These are phyloP conservation scores for Diversispora eburnea DNA, from an alignment of 192 early-diverging fungal genomes.

Conservation along the genomic window DNA sequence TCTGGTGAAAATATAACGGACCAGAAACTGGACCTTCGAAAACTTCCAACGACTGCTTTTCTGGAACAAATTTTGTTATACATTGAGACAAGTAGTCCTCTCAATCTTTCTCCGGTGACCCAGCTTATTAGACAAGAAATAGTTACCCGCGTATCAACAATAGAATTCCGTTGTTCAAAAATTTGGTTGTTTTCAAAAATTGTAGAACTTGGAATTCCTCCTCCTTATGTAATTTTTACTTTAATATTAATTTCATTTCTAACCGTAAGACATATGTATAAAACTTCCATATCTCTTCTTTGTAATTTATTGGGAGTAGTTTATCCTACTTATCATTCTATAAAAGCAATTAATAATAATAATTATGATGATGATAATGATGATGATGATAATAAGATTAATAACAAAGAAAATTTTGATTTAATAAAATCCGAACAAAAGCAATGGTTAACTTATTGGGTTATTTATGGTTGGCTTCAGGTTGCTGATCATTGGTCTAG, in stretches of 20 bases:
- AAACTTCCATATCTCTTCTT: constrained; percentile 37
- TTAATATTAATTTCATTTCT: constrained; percentile 29
- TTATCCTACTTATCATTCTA: constrained; percentile 49
- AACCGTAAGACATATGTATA: constrained; percentile 36
- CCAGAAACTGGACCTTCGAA: not conserved
- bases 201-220: constrained; percentile 35
- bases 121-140: constrained; percentile 40
- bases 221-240: constrained; percentile 35
- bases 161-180: constrained; percentile 34
- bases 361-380: constrained; percentile 8
- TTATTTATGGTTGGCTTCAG: constrained; percentile 53
- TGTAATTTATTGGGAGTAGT: constrained; percentile 46
- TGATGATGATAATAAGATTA: no score
- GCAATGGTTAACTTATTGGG: constrained; percentile 60
- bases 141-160: constrained; percentile 34
- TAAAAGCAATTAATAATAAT: constrained; percentile 42
- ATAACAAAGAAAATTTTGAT: no score
- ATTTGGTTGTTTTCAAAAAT: constrained; percentile 24
- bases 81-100: constrained; percentile 37
- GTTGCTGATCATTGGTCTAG: constrained; percentile 52
- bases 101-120: constrained; percentile 44
- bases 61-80: constrained; percentile 33
- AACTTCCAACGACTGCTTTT: constrained; percentile 35
- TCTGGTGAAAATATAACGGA: not conserved
- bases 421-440: constrained; percentile 30